A percentile compares a stretch with the other conserved stretches of the same genome.
Evolutionary conservation across 2,329 filamentous ascomycete genomes (phyloP).

Genomic region (Clonostachys rhizophaga): DNA sequence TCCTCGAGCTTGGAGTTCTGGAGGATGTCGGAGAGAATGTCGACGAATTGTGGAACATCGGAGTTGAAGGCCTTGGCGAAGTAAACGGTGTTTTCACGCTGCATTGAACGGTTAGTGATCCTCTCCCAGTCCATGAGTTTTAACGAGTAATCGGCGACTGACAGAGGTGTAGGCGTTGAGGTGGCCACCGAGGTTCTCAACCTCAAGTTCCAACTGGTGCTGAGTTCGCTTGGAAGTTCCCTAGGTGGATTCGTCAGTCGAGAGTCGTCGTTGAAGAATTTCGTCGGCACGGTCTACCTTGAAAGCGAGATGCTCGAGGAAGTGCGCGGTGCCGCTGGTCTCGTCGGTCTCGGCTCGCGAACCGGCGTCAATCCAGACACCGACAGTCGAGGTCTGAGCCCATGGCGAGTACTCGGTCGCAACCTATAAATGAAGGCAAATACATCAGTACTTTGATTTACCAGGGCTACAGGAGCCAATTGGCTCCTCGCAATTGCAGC

Average conservation of each 20-base stretch:
- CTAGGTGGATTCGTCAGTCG: slow-evolving; percentile 33
- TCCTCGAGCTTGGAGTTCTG: slow-evolving; percentile 98
- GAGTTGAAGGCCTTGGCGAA: slow-evolving; percentile 99
- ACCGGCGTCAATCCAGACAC: slow-evolving; percentile 99
- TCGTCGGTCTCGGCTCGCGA: slow-evolving; percentile 96
- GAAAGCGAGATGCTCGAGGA: slow-evolving; percentile 99
- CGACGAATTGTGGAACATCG: slow-evolving; percentile 92
- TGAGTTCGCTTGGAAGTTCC: slow-evolving; percentile 92
- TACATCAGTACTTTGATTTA: slow-evolving; percentile 20
- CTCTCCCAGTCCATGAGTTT: background rate
- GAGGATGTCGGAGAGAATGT: slow-evolving; percentile 98
- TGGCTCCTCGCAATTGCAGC: slow-evolving; percentile 15
- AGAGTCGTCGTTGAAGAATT: slow-evolving; percentile 1
- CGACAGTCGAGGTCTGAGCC: slow-evolving; percentile 96
- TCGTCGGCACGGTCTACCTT: slow-evolving; percentile 59
- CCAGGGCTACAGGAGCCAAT: slow-evolving; percentile 22
- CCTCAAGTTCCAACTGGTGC: slow-evolving; percentile 97
- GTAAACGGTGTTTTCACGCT: slow-evolving; percentile 99
- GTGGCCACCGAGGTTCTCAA: slow-evolving; percentile 99
- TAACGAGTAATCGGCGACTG: slow-evolving; percentile 30
- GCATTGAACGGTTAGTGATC: slow-evolving; percentile 17
- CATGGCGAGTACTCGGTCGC: slow-evolving; percentile 97
- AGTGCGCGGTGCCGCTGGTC: slow-evolving; percentile 99
- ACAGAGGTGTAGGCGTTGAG: slow-evolving; percentile 99
- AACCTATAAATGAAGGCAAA: slow-evolving; percentile 54